Evolutionary conservation across 805 yeast species (phyloP).

Genomic region (Saccharomycopsis fermentans): DNA sequence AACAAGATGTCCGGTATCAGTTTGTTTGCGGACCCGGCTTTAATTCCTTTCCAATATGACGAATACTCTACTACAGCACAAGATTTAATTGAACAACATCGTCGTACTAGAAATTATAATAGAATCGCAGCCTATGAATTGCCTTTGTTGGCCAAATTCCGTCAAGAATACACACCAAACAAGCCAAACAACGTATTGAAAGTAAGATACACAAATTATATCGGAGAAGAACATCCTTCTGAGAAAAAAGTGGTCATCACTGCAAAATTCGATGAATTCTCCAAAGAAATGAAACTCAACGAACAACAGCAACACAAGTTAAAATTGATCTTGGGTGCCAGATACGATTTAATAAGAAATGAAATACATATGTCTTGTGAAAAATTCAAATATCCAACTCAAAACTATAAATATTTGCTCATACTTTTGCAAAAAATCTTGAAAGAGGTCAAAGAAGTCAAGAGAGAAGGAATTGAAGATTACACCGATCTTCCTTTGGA

Average conservation of each 20-base stretch:
- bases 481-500: conserved; percentile 78
- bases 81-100: conserved; percentile 55
- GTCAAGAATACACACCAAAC: conserved; percentile 53
- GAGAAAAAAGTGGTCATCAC: conserved; percentile 60
- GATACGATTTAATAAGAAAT: conserved; percentile 57
- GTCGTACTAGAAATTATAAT: conserved; percentile 66
- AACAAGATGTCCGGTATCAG: conserved; percentile 28
- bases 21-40: conserved; percentile 27
- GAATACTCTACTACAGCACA: conserved; percentile 66
- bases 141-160: conserved; percentile 71
- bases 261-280: conserved; percentile 25
- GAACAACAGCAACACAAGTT: conserved; percentile 59
- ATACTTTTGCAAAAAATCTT: conserved; percentile 54
- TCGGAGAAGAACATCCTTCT: conserved; percentile 64
- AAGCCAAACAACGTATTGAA: conserved; percentile 40
- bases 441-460: conserved; percentile 49
- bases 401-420: conserved; percentile 68
- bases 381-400: conserved; percentile 66
- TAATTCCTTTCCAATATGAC: conserved; percentile 43
- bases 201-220: conserved; percentile 62
- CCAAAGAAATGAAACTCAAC: conserved; percentile 38
- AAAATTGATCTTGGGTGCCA: conserved; percentile 64
- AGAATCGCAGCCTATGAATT: conserved; percentile 87
- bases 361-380: conserved; percentile 54
- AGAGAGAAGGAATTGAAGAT: conserved; percentile 33